A percentile compares a stretch with the other conserved stretches of the same genome.
phyloP scores from a whole-genome alignment of 108 stramenopile genomes.

The Skeletonema potamos region DNA sequence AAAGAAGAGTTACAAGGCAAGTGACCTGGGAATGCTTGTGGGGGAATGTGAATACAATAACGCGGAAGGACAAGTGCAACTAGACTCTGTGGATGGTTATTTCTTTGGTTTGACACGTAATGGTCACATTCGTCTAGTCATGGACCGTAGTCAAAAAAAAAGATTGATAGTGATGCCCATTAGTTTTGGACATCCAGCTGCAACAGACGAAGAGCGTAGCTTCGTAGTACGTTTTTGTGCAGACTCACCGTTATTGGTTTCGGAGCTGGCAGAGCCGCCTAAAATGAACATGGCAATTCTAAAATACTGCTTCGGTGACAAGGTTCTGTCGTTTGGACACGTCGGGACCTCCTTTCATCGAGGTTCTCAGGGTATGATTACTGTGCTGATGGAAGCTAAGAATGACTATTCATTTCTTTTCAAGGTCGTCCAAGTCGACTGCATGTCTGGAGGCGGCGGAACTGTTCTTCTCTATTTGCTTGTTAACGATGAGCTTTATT shows the following conservation, averaged over 20 bases:
- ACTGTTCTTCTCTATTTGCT: conserved; percentile 60
- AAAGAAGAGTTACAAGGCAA: conserved; percentile 68
- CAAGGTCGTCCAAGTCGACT: conserved; percentile 51
- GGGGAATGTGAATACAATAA: conserved; percentile 36
- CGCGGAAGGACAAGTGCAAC: conserved; percentile 11
- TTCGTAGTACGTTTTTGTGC: conserved; percentile 70
- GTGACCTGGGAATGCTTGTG: conserved; percentile 67
- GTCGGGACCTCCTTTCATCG: conserved; percentile 34
- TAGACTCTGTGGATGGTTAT: conserved; percentile 49
- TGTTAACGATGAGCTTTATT: conserved; percentile 33
- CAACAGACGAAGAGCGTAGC: conserved; percentile 61
- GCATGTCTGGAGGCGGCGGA: conserved; percentile 57
- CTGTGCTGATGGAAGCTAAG: conserved; percentile 39
- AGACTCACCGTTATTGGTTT: conserved; percentile 63
- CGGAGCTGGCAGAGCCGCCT: conserved; percentile 54
- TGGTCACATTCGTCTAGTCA: conserved; percentile 53
- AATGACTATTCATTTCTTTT: conserved; percentile 10
- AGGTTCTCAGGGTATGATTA: conserved; percentile 41
- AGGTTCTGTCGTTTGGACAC: conserved; percentile 37
- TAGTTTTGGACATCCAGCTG: conserved; percentile 70
- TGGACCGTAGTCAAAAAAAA: conserved; percentile 48
- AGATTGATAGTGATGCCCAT: conserved; percentile 71
- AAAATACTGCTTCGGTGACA: conserved; percentile 48
- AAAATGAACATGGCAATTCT: conserved; percentile 51
- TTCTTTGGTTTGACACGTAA: conserved; percentile 63